A percentile compares a stretch with the other conserved stretches of the same genome.
Evolutionary conservation across 352 stramenopile genomes (phyloP).

Genomic region (Globisporangium viniferum): DNA sequence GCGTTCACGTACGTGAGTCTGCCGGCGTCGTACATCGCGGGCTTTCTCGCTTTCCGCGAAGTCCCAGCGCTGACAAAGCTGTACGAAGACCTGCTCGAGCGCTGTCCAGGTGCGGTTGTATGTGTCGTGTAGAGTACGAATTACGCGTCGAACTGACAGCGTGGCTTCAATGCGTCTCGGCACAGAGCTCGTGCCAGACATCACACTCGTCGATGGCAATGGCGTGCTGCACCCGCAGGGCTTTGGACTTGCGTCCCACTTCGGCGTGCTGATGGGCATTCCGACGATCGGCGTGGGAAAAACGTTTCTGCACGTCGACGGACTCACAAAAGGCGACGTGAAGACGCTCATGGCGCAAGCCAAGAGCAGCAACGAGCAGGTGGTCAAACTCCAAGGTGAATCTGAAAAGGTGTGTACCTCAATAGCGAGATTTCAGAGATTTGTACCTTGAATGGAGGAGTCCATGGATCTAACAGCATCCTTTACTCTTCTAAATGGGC

Average conservation of each 20-base stretch:
- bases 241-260: constrained; percentile 92
- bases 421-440: neutral
- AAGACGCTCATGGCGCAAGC: constrained; percentile 49
- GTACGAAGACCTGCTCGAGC: constrained; percentile 49
- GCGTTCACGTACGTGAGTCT: constrained; percentile 82
- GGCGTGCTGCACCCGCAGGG: constrained; percentile 84
- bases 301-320: constrained; percentile 88
- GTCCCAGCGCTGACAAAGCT: constrained; percentile 68
- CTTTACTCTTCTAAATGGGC: neutral
- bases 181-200: constrained; percentile 72
- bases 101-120: constrained; percentile 40
- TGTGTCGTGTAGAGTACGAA: neutral
- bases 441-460: neutral
- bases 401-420: constrained; percentile 38
- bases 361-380: constrained; percentile 26
- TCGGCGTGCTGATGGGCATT: constrained; percentile 88
- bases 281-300: constrained; percentile 91
- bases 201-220: constrained; percentile 93
- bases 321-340: constrained; percentile 70
- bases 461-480: neutral
- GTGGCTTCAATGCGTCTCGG: neutral
- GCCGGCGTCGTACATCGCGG: constrained; percentile 75
- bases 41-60: constrained; percentile 82
- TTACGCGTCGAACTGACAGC: neutral
- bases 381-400: constrained; percentile 46